Percentiles rank a stretch among this genome's conserved stretches.
Evolutionary conservation across 148 eudicot genomes (phyloP).

Genomic region (Spergularia bocconei): DNA sequence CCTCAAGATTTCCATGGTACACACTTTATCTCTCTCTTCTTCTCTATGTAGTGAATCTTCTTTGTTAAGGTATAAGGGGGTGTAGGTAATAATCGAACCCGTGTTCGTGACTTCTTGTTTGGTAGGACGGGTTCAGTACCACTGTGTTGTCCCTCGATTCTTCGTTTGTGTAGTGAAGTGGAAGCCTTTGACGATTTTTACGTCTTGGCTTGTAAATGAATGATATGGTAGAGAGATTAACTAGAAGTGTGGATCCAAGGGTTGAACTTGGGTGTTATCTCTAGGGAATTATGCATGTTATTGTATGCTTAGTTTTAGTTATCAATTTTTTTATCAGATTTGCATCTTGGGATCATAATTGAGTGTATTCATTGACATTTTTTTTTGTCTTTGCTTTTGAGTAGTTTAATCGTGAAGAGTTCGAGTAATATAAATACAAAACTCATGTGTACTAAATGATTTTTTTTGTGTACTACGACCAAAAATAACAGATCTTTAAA

Average conservation of each 20-base stretch:
- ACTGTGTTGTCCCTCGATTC: too few relatives aligned
- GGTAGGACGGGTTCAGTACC: too few relatives aligned
- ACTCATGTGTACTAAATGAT: neutral
- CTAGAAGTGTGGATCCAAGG: conserved; percentile 25
- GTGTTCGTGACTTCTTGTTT: too few relatives aligned
- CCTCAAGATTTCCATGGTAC: conserved; percentile 83
- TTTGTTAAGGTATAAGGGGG: too few relatives aligned
- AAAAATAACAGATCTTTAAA: neutral
- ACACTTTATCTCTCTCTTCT: neutral
- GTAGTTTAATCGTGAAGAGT: conserved; percentile 2
- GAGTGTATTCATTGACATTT: neutral
- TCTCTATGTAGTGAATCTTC: too few relatives aligned
- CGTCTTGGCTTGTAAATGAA: neutral
- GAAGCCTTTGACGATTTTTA: neutral
- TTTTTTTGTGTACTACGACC: too few relatives aligned
- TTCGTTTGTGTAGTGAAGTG: too few relatives aligned
- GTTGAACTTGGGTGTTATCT: neutral
- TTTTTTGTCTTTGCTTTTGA: neutral
- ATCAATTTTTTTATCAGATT: neutral
- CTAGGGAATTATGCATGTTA: neutral
- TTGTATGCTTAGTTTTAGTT: neutral
- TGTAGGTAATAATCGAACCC: too few relatives aligned
- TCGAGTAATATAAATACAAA: conserved; percentile 11
- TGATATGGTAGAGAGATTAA: neutral
- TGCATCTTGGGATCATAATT: neutral